Conservation (phyloP, 306 rosid species). For the Abrus pulchellus region DNA sequence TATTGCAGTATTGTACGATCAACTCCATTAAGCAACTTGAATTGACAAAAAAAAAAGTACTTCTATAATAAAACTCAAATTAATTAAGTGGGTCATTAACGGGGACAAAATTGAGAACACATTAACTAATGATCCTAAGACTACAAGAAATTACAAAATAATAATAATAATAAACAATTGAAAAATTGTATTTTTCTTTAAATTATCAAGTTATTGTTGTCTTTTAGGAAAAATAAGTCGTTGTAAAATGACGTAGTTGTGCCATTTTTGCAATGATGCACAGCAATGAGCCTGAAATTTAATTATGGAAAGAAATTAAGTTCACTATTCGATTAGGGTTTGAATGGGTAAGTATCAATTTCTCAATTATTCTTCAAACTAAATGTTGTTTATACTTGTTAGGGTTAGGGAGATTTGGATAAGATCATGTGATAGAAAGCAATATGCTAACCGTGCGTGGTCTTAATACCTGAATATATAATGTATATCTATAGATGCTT, state of each 20-base stretch:
- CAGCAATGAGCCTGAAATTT: neutral
- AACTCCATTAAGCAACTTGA: too few relatives aligned
- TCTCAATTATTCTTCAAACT: neutral
- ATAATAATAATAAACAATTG: neutral
- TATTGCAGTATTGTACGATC: too few relatives aligned
- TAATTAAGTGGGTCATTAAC: neutral
- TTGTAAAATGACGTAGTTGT: neutral
- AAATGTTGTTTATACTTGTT: too few relatives aligned
- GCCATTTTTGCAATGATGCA: neutral
- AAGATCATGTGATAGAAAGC: neutral
- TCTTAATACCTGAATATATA: neutral
- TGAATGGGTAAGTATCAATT: neutral
- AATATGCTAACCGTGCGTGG: neutral
- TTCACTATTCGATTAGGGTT: neutral
- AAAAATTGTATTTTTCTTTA: neutral
- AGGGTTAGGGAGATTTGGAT: conserved; percentile 34
- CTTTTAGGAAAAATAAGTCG: too few relatives aligned
- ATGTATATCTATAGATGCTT: neutral
- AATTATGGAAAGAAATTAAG: neutral
- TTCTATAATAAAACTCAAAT: neutral
- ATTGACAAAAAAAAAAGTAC: too few relatives aligned
- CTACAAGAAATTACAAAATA: neutral
- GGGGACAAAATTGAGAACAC: neutral
- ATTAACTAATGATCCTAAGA: neutral
- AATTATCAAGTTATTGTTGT: too few relatives aligned